A percentile compares a stretch with the other conserved stretches of the same genome.
Evolutionary conservation across 805 yeast genomes (phyloP).

Genomic region (Zygotorulaspora florentina): DNA sequence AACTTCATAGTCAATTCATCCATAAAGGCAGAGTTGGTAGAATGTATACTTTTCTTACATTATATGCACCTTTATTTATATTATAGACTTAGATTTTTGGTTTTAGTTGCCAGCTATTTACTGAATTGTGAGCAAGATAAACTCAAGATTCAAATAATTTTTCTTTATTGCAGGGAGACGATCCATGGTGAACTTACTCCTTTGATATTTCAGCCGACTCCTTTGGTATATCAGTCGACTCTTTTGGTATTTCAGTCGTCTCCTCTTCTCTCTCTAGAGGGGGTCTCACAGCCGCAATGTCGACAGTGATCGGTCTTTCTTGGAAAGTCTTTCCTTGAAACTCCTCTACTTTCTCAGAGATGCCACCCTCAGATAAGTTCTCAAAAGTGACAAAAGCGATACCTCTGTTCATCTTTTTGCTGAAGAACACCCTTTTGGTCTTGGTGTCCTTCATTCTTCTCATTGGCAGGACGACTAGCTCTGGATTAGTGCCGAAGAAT

Average conservation of each 20-base stretch:
- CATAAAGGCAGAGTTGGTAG: too few species aligned
- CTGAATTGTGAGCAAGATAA: not conserved
- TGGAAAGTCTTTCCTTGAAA: constrained; percentile 62
- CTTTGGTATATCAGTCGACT: not conserved
- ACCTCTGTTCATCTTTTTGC: constrained; percentile 45
- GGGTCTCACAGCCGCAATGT: constrained; percentile 54
- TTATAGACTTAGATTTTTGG: not conserved
- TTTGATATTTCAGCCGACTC: not conserved
- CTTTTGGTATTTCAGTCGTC: not conserved
- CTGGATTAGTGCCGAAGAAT: constrained; percentile 47
- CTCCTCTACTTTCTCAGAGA: constrained; percentile 62
- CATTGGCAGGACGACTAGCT: constrained; percentile 51
- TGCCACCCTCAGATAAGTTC: constrained; percentile 38
- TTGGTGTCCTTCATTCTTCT: constrained; percentile 31
- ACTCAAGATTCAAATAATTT: not conserved
- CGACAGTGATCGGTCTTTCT: constrained; percentile 63
- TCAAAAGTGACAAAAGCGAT: constrained; percentile 57
- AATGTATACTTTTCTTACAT: not conserved
- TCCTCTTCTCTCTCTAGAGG: constrained; percentile 32
- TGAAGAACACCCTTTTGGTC: constrained; percentile 36
- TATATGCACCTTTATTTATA: not conserved
- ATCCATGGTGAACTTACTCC: too few species aligned
- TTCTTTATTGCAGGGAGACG: not conserved
- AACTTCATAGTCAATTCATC: too few species aligned
- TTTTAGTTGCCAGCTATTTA: not conserved